phyloP scores from a whole-genome alignment of 768 basidiomycete species.

The Termitomyces sp. region DNA sequence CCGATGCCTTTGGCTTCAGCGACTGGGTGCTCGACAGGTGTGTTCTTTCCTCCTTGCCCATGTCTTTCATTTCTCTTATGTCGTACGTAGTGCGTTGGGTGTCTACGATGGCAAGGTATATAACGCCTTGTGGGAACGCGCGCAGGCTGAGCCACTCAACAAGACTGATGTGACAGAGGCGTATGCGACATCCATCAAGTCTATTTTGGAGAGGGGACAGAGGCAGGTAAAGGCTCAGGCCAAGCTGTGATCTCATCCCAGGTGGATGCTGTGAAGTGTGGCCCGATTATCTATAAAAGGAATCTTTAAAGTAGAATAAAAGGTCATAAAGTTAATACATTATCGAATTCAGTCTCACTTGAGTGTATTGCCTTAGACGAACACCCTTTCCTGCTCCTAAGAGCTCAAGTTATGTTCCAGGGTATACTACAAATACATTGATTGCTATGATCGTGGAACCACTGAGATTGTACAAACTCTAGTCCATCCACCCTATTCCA shows the following conservation, averaged over 20 bases:
- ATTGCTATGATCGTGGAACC: neutral
- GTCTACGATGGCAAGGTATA: slow-evolving; percentile 64
- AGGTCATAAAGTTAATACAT: neutral
- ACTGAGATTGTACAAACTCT: neutral
- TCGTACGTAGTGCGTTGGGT: slow-evolving; percentile 52
- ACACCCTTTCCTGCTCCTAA: neutral
- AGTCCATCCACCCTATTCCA: slow-evolving; percentile 20
- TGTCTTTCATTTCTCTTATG: slow-evolving; percentile 3
- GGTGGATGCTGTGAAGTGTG: neutral
- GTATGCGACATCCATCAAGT: slow-evolving; percentile 56
- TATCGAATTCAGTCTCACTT: neutral
- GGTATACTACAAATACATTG: neutral
- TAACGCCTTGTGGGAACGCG: slow-evolving; percentile 59
- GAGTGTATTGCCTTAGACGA: neutral
- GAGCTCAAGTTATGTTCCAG: neutral
- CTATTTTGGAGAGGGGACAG: slow-evolving; percentile 47
- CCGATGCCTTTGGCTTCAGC: slow-evolving; percentile 69
- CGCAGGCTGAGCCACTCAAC: slow-evolving; percentile 59
- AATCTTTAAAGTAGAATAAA: neutral
- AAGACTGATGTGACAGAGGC: slow-evolving; percentile 44
- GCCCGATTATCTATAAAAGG: neutral
- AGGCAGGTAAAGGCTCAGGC: slow-evolving; percentile 28
- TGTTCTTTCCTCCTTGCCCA: neutral
- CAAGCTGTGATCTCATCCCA: slow-evolving; percentile 18
- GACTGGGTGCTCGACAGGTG: slow-evolving; percentile 76